Evolutionary conservation across 306 rosid species (phyloP), one percentile per base, ranked within the genome.

Genomic region (Senna tora): DNA sequence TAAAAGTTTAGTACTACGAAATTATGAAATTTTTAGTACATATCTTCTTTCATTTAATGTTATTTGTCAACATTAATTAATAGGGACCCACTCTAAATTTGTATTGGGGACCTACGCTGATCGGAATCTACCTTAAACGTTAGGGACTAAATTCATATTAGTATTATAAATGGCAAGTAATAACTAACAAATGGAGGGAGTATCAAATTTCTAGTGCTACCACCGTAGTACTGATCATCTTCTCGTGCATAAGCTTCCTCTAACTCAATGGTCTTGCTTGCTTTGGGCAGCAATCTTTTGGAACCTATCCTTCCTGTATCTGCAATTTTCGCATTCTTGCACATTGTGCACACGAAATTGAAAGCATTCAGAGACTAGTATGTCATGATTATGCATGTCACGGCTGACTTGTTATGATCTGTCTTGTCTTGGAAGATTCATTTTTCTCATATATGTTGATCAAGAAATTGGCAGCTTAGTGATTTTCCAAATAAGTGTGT

Each of bases 161-260:
- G n/a, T n/a, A n/a, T n/a, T n/a, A n/a, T n/a, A n/a, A n/a, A n/a
- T n/a, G n/a, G n/a, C n/a, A n/a, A n/a, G n/a, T n/a, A n/a, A n/a
- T n/a, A n/a, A n/a, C n/a, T n/a, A n/a, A n/a, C n/a, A n/a, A n/a
- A n/a, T n/a, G n/a, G n/a, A n/a, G n/a, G n/a, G n/a, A n/a, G n/a
- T n/a, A n/a, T n/a, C n/a, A n/a, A n/a, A n/a, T n/a, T n/a, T n/a
- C n/a, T n/a, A n/a, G n/a, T n/a, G n/a, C n/a, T n/a, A n/a, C n/a
- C n/a, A n/a, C n/a, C n/a, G n/a, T n/a, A n/a, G n/a, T n/a, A n/a
- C n/a, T n/a, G n/a, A n/a, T n/a, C n/a, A n/a, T n/a, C n/a, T n/a
- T n/a, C n/a, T n/a, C n/a, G n/a, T n/a, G n/a, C n/a, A 22, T 33
- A 45, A 54, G 72, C 72, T 62, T 41, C 33, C 66, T 30, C 59